These are phyloP conservation scores for Kondoa malvinella DNA, from an alignment of 768 basidiomycete species.

Conservation along the genomic window DNA sequence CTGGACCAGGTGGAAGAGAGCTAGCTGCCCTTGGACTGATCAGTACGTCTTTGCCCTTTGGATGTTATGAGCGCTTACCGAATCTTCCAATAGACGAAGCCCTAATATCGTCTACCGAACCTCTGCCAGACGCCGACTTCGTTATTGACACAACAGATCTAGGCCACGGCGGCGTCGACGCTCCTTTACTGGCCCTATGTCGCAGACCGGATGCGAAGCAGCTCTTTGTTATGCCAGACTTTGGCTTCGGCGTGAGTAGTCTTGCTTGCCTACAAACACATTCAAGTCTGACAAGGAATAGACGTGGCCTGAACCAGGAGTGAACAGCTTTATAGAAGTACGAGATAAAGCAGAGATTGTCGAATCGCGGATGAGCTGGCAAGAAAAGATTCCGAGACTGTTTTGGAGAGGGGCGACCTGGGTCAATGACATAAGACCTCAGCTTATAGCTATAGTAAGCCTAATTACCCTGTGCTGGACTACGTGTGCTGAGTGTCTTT, in stretches of 20 bases:
- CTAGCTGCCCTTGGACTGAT: not conserved
- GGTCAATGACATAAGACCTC: not conserved
- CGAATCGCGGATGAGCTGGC: not conserved
- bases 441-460: not conserved
- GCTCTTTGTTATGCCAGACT: conserved; percentile 29
- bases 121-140: conserved; percentile 6
- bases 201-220: conserved; percentile 20
- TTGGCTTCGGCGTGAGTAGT: not conserved
- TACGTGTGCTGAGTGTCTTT: no score
- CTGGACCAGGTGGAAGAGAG: not conserved
- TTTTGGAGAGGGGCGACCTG: not conserved
- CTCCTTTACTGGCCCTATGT: conserved; percentile 23
- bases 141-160: not conserved
- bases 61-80: not conserved
- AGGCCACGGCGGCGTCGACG: conserved; percentile 22
- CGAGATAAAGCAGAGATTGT: not conserved
- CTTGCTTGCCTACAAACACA: conserved; percentile 12
- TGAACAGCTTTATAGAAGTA: not conserved
- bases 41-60: not conserved
- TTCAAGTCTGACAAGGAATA: conserved; percentile 22
- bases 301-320: not conserved
- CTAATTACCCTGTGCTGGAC: not conserved
- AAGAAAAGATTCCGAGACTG: conserved; percentile 3
- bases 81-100: not conserved
- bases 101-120: not conserved